Percentiles rank a stretch among this genome's conserved stretches.
phyloP scores from a whole-genome alignment of 495 filamentous ascomycete genomes.

The Neurospora sp. region DNA sequence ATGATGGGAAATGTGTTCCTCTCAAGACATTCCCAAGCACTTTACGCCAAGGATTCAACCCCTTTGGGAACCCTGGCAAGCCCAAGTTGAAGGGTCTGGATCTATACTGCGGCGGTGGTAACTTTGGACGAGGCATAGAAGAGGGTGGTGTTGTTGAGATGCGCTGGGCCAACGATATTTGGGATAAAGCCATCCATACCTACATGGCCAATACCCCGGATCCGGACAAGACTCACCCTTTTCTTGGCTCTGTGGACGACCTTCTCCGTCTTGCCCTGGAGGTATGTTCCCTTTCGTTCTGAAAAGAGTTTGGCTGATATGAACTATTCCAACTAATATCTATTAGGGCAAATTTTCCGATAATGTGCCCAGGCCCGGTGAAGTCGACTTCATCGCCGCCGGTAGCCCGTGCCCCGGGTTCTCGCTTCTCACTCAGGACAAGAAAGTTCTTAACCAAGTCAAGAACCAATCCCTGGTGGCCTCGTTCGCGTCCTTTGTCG shows the following conservation, averaged over 20 bases:
- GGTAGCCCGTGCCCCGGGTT: conserved; percentile 70
- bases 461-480: conserved; percentile 63
- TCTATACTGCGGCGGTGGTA: conserved; percentile 66
- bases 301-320: neutral
- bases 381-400: conserved; percentile 58
- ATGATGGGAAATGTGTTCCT: conserved; percentile 9
- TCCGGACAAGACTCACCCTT: conserved; percentile 32
- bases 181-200: conserved; percentile 50
- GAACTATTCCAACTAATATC: neutral
- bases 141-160: conserved; percentile 55
- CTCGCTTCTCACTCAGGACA: conserved; percentile 46
- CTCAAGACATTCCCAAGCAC: conserved; percentile 18
- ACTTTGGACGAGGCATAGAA: conserved; percentile 63
- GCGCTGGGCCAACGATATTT: conserved; percentile 55
- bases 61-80: conserved; percentile 6
- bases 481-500: conserved; percentile 60
- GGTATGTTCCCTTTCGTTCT: neutral
- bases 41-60: conserved; percentile 50
- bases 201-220: conserved; percentile 49
- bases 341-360: conserved; percentile 27
- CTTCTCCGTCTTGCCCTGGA: conserved; percentile 45
- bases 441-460: conserved; percentile 32
- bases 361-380: conserved; percentile 43
- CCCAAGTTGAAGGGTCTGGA: conserved; percentile 46
- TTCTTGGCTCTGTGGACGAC: conserved; percentile 60